These are phyloP conservation scores for Cladosporium sp. DNA, from an alignment of 2,329 filamentous ascomycete genomes.

Conservation along the genomic window DNA sequence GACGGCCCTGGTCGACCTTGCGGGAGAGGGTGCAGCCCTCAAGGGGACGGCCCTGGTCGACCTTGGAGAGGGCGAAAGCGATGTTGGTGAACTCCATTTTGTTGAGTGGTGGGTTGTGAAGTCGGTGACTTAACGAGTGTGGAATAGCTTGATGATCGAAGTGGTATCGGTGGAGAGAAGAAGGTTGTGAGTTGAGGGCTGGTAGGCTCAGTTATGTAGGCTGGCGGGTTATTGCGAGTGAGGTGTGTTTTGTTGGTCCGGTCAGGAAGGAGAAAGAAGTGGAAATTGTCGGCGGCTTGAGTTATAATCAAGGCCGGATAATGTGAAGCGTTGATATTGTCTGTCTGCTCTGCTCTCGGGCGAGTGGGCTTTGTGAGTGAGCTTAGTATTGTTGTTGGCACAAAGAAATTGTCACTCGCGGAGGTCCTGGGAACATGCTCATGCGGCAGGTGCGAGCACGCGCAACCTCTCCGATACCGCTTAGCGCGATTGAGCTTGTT, in stretches of 20 bases:
- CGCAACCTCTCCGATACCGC: no score
- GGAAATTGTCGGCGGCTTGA: slow-evolving; percentile 2
- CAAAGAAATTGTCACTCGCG: not conserved
- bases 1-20: not conserved
- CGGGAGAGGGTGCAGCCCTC: not conserved
- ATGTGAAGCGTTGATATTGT: slow-evolving; percentile 2
- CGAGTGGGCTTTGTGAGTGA: slow-evolving; percentile 6
- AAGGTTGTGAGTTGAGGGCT: not conserved
- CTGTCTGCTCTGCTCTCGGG: not conserved
- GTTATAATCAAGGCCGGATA: not conserved
- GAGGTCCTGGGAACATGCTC: not conserved
- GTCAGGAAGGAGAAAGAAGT: slow-evolving; percentile 1
- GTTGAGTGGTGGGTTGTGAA: slow-evolving; percentile 3
- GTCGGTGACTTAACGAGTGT: slow-evolving; percentile 12
- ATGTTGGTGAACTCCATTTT: slow-evolving; percentile 12
- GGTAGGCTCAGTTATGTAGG: not conserved
- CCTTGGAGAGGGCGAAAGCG: not conserved
- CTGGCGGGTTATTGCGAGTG: not conserved
- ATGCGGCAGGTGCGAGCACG: no score
- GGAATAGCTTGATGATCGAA: slow-evolving; percentile 2
- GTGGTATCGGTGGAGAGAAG: slow-evolving; percentile 6
- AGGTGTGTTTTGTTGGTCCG: not conserved
- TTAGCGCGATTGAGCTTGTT: no score
- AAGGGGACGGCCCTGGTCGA: not conserved
- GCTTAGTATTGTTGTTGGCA: slow-evolving; percentile 14